A percentile compares a stretch with the other conserved stretches of the same genome.
These are phyloP conservation scores for Yarrowia osloensis DNA, from an alignment of 805 yeast species.

Conservation along the genomic window DNA sequence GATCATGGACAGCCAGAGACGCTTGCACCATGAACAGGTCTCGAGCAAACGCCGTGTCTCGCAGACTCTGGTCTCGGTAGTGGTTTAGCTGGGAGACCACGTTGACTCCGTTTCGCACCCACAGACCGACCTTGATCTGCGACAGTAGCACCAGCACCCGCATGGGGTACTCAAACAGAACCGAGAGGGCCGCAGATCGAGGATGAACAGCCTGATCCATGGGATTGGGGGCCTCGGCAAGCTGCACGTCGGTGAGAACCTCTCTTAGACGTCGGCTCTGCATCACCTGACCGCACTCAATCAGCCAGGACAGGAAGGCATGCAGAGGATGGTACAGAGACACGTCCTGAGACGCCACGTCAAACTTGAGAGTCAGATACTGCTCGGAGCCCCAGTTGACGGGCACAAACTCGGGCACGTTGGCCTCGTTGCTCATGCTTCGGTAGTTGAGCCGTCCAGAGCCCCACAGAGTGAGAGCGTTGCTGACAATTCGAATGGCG, in stretches of 20 bases:
- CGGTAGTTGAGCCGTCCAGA: constrained; percentile 34
- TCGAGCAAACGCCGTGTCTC: constrained; percentile 80
- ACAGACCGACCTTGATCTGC: constrained; percentile 83
- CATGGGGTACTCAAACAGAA: constrained; percentile 70
- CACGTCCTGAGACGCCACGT: constrained; percentile 52
- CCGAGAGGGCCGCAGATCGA: constrained; percentile 10
- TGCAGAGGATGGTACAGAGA: constrained; percentile 83
- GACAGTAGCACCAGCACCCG: constrained; percentile 75
- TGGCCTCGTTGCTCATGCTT: constrained; percentile 36
- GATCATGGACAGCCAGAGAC: constrained; percentile 56
- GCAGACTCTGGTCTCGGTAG: constrained; percentile 71
- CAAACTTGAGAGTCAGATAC: constrained; percentile 44
- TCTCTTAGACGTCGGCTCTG: constrained; percentile 36
- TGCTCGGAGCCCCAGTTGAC: constrained; percentile 34
- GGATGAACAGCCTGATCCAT: constrained; percentile 2
- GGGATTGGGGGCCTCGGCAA: background rate
- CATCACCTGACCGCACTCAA: constrained; percentile 51
- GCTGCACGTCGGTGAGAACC: constrained; percentile 32
- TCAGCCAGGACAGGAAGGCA: constrained; percentile 67
- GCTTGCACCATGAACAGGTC: constrained; percentile 74
- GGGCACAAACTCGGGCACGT: constrained; percentile 31
- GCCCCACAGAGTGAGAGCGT: constrained; percentile 39
- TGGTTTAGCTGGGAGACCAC: constrained; percentile 76
- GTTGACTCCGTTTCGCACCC: constrained; percentile 93
- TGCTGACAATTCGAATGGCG: constrained; percentile 38